Evolutionary conservation across 257 asterid species (phyloP).

Genomic region (Petunia secreta): DNA sequence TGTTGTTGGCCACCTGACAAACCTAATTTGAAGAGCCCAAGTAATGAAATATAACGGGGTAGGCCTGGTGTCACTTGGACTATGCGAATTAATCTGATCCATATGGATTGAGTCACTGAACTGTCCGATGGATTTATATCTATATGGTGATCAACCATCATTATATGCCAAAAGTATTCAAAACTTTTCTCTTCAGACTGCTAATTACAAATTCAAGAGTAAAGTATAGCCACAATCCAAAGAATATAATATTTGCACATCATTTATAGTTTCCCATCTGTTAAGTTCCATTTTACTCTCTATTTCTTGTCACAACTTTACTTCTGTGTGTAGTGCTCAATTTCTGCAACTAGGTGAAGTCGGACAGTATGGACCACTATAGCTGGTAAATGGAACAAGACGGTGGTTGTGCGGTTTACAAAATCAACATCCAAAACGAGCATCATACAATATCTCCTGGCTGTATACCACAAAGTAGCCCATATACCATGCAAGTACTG

Average conservation of each 20-base stretch:
- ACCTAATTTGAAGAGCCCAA: not conserved
- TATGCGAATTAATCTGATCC: not conserved
- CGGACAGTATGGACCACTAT: slow-evolving; percentile 15
- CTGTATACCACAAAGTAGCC: slow-evolving; percentile 15
- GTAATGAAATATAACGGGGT: not conserved
- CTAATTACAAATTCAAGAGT: not conserved
- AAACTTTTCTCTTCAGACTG: not conserved
- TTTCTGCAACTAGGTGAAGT: not conserved
- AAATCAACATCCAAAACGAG: not conserved
- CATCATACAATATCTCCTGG: slow-evolving; percentile 20
- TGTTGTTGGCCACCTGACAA: not conserved
- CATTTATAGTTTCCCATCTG: not conserved
- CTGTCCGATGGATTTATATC: too few relatives aligned
- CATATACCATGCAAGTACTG: not conserved
- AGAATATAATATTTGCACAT: not conserved
- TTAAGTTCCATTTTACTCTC: not conserved
- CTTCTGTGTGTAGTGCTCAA: not conserved
- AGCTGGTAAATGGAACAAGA: slow-evolving; percentile 17
- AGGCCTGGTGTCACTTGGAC: slow-evolving; percentile 1
- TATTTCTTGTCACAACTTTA: slow-evolving; percentile 3
- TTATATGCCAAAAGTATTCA: not conserved
- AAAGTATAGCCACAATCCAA: not conserved
- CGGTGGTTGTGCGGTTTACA: not conserved
- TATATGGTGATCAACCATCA: not conserved
- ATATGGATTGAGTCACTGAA: not conserved